phyloP scores from a whole-genome alignment of 1,284 basidiomycete genomes.

The Chalciporus sp. region DNA sequence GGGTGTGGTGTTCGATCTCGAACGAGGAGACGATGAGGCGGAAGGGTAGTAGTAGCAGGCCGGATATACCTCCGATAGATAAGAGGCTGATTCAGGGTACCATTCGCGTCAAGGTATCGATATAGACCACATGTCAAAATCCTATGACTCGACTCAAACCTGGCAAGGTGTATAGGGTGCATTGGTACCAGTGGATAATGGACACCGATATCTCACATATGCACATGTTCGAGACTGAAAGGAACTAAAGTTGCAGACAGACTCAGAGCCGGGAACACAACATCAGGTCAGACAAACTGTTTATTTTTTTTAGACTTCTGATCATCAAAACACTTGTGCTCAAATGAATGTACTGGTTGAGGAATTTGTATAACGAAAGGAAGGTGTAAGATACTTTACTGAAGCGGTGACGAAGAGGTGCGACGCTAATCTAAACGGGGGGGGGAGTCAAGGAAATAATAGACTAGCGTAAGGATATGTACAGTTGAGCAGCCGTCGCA shows the following conservation, averaged over 20 bases:
- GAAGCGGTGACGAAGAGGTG: constrained; percentile 11
- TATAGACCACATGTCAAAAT: neutral
- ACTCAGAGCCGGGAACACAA: neutral
- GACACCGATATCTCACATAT: neutral
- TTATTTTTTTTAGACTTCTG: constrained; percentile 27
- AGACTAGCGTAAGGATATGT: constrained; percentile 27
- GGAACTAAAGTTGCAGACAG: neutral
- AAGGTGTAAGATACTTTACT: constrained; percentile 26
- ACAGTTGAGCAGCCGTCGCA: constrained; percentile 24
- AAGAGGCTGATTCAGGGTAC: neutral
- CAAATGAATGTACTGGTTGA: constrained; percentile 33
- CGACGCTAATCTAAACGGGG: constrained; percentile 27
- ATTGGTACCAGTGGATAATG: too few relatives aligned
- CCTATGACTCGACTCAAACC: constrained; percentile 3
- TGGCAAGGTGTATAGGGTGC: neutral
- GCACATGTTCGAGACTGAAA: too few relatives aligned
- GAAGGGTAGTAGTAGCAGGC: neutral
- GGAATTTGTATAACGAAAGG: constrained; percentile 28
- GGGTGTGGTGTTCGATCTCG: constrained; percentile 13
- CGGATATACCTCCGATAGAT: neutral
- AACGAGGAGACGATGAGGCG: neutral
- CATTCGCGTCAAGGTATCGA: neutral
- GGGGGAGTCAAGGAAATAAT: constrained; percentile 3
- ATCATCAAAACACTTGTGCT: constrained; percentile 24
- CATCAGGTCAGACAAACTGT: neutral